A percentile compares a stretch with the other conserved stretches of the same genome.
These are phyloP conservation scores for Pistacia vera DNA, from an alignment of 345 rosid genomes.

Conservation along the genomic window DNA sequence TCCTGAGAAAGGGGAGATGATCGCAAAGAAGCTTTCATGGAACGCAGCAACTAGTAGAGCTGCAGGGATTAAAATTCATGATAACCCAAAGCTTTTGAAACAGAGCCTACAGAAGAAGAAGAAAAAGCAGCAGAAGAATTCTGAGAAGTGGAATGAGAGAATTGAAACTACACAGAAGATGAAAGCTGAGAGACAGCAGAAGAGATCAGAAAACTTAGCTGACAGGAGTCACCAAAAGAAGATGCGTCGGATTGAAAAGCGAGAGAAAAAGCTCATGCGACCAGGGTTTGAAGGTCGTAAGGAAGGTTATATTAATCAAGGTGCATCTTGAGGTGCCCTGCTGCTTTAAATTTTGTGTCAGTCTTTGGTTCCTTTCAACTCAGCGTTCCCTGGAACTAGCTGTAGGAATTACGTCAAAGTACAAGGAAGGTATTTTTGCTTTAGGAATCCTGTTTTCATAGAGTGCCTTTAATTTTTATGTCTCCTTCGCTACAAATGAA, in stretches of 20 bases:
- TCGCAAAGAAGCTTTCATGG: slow-evolving; percentile 72
- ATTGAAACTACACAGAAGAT: slow-evolving; percentile 57
- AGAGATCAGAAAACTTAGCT: slow-evolving; percentile 69
- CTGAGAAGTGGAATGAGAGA: slow-evolving; percentile 88
- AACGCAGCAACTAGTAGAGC: slow-evolving; percentile 78
- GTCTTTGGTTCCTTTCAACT: not conserved
- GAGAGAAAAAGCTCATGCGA: slow-evolving; percentile 86
- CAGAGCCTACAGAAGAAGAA: slow-evolving; percentile 75
- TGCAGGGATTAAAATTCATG: slow-evolving; percentile 79
- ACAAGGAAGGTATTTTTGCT: too few relatives aligned
- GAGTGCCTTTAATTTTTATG: too few relatives aligned
- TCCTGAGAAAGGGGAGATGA: slow-evolving; percentile 67
- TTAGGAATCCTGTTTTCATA: too few relatives aligned
- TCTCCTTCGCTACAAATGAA: too few relatives aligned
- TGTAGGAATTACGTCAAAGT: too few relatives aligned
- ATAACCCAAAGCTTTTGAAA: slow-evolving; percentile 77
- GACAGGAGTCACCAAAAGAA: slow-evolving; percentile 74
- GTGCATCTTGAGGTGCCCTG: too few relatives aligned
- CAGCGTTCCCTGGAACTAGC: too few relatives aligned
- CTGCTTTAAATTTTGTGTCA: too few relatives aligned
- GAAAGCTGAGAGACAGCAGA: slow-evolving; percentile 73
- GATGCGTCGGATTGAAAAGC: slow-evolving; percentile 67
- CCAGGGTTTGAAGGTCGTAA: slow-evolving; percentile 88
- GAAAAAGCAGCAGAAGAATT: slow-evolving; percentile 71
- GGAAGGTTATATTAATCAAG: too few relatives aligned